phyloP scores from a whole-genome alignment of 345 rosid species.

The Melastoma malabathricum region DNA sequence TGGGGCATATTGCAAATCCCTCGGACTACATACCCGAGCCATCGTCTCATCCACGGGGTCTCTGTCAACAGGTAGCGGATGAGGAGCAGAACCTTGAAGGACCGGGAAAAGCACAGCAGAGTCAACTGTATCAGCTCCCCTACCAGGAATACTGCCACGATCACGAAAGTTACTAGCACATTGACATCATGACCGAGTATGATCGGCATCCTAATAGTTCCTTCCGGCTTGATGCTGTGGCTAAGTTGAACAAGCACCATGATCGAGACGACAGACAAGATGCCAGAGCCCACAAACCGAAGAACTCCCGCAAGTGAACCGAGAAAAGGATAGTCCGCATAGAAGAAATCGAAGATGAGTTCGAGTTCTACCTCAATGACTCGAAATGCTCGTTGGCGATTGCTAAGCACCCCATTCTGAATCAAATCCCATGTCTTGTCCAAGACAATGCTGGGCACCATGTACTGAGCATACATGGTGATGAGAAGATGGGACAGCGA shows the following conservation, averaged over 20 bases:
- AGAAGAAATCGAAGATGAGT: neutral
- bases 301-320: too few species aligned
- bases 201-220: too few species aligned
- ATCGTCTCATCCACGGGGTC: neutral
- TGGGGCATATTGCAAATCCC: neutral
- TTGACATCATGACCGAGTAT: too few species aligned
- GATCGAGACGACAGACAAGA: neutral
- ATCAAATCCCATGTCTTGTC: neutral
- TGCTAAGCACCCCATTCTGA: neutral
- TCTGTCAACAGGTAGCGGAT: too few species aligned
- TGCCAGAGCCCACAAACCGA: too few species aligned
- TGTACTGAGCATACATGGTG: neutral
- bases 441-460: rapidly evolving
- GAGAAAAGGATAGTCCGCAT: neutral
- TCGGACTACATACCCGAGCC: neutral
- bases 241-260: neutral
- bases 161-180: too few species aligned
- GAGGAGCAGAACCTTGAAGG: too few species aligned
- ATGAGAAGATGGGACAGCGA: neutral
- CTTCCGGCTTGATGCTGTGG: too few species aligned
- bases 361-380: neutral
- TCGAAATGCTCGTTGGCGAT: neutral
- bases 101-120: too few species aligned
- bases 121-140: too few species aligned
- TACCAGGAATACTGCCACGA: too few species aligned